phyloP scores from a whole-genome alignment of 2,329 filamentous ascomycete species.

The Fusarium nurragi region DNA sequence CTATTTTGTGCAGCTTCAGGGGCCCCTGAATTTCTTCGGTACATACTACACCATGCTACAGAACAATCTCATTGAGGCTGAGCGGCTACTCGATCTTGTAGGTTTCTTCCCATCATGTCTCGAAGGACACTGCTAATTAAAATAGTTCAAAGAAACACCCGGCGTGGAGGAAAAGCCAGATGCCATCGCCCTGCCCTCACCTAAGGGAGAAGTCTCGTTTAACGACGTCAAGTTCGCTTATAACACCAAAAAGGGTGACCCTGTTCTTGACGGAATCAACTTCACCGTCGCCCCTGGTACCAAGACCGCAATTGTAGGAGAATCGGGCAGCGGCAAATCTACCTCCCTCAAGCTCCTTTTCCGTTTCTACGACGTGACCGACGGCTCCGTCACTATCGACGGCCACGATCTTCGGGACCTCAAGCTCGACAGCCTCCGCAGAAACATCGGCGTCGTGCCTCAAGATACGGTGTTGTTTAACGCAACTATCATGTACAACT shows the following conservation, averaged over 20 bases:
- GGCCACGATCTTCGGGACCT: conserved; percentile 56
- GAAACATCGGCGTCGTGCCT: conserved; percentile 57
- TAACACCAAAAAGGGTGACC: conserved; percentile 49
- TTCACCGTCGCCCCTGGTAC: conserved; percentile 56
- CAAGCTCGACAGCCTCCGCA: conserved; percentile 52
- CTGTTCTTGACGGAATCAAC: conserved; percentile 52
- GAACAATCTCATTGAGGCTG: conserved; percentile 57
- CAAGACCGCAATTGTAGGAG: conserved; percentile 58
- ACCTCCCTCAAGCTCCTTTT: conserved; percentile 60
- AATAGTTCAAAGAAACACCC: conserved; percentile 55
- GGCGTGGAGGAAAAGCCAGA: conserved; percentile 55
- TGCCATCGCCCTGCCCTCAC: conserved; percentile 46
- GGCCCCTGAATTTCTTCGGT: conserved; percentile 69
- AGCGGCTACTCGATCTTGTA: conserved; percentile 57
- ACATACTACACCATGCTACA: conserved; percentile 59
- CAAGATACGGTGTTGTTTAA: conserved; percentile 61
- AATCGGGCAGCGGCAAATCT: conserved; percentile 59
- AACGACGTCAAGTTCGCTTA: conserved; percentile 57
- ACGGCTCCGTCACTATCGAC: conserved; percentile 58
- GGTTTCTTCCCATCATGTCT: neutral
- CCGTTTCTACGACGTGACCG: conserved; percentile 61
- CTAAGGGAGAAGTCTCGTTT: conserved; percentile 53
- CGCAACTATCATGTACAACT: conserved; percentile 64
- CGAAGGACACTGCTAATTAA: conserved; percentile 19
- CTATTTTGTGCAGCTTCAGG: conserved; percentile 69